Base-by-base conservation (phyloP, 169 alveolate genomes). In the Plasmodium vivax region DNA sequence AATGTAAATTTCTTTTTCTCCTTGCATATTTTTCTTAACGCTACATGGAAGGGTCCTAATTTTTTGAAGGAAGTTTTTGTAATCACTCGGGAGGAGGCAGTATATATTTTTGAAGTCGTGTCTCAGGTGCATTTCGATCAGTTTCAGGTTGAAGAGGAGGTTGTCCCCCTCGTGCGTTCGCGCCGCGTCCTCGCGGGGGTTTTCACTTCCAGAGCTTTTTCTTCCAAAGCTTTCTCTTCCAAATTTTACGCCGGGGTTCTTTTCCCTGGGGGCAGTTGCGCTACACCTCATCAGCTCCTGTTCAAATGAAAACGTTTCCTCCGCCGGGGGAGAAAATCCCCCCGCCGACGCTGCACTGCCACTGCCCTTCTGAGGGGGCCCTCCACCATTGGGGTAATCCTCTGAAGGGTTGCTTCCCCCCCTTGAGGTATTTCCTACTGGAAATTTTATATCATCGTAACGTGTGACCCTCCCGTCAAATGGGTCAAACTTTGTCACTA, bases 1-100 rank as follows among this genome's bases (percentile, higher is more conserved):
- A 41, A 88, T 88, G 73, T 56, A 88, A 58, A 88, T 88, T 88
- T 79, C 88, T 36, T 88, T 88, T 80, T 88, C 94, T 41, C 94
- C 94, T 88, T 88, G 94, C 72, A 80, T 38, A 80, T 80, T 79
- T 80, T 88, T 88, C 73, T 88, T 77, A 79, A 74, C 32, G 73
- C 12, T 88, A 88, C 81, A 88, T 30, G 94, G 51, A 32, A 68
- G 45, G 27, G 45, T 80, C 23, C 90, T 41, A 23, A 88, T 72
- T 79, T 81, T 77, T 80, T 80, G 84, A 88, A 88, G 94, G 51
- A 88, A 88, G n/a, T 54, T 88, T 58, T 88, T 88, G 62, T 88
- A 88, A 41, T 88, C 88, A 62, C 47, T 56, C 9, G 94, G 94
- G n/a, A 88, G 82, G 58, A 88, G 90, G 56, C 62, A 77, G 82